Conservation (phyloP, 176 grass and related monocot species). For the Dactylis glomerata region DNA sequence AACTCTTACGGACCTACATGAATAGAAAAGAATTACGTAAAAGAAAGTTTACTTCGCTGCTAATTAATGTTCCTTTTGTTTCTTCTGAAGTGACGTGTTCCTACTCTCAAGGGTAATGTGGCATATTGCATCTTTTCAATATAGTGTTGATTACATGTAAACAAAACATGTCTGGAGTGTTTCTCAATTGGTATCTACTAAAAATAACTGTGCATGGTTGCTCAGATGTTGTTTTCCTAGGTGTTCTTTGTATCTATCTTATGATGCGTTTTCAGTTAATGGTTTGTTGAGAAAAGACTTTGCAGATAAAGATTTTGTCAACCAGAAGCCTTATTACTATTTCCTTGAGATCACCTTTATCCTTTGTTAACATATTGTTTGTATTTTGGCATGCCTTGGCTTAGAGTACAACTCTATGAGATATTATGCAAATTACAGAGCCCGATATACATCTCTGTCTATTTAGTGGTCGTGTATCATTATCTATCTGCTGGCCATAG, state of each 20-base stretch:
- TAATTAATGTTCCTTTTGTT: slow-evolving; percentile 32
- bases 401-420: slow-evolving; percentile 31
- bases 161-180: slow-evolving; percentile 11
- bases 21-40: background rate
- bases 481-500: slow-evolving; percentile 4
- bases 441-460: background rate
- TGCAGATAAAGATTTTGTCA: background rate
- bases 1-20: background rate
- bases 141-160: background rate
- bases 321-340: slow-evolving; percentile 1
- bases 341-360: slow-evolving; percentile 19
- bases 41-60: slow-evolving; percentile 20
- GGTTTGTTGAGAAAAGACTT: background rate
- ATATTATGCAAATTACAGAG: slow-evolving; percentile 21
- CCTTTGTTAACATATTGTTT: slow-evolving; percentile 10
- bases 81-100: slow-evolving; percentile 11
- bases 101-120: background rate
- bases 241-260: background rate
- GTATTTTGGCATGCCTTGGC: slow-evolving; percentile 9
- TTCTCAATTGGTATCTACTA: background rate
- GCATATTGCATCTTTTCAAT: slow-evolving; percentile 7
- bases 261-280: background rate
- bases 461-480: background rate
- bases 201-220: background rate
- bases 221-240: slow-evolving; percentile 24